phyloP scores from a whole-genome alignment of 139 green algal species.

The Coelastrella sp. region DNA sequence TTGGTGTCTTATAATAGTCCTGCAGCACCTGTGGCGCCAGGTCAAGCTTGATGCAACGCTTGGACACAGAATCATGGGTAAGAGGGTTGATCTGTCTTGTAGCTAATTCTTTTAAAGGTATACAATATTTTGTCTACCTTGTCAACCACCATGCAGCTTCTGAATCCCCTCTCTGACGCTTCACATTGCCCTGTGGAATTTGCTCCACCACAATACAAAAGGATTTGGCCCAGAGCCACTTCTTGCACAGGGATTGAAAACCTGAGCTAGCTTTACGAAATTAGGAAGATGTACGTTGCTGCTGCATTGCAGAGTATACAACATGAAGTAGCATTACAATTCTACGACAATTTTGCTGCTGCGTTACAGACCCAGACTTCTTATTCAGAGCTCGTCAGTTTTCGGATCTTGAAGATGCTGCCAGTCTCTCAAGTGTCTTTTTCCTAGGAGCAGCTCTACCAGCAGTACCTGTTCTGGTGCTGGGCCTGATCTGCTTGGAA shows the following conservation, averaged over 20 bases:
- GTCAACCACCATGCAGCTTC: not conserved
- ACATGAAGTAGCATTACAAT: not conserved
- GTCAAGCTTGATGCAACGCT: slow-evolving; percentile 36
- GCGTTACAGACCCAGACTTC: slow-evolving; percentile 10
- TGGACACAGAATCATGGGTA: slow-evolving; percentile 32
- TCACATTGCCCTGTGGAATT: too few species aligned
- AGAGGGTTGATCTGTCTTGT: not conserved
- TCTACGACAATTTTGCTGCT: not conserved
- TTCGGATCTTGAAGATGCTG: slow-evolving; percentile 46
- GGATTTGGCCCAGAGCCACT: too few species aligned
- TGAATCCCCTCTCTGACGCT: too few species aligned
- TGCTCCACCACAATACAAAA: too few species aligned
- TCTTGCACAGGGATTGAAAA: too few species aligned
- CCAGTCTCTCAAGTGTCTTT: not conserved
- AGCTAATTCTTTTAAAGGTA: not conserved
- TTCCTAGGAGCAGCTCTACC: slow-evolving; percentile 45
- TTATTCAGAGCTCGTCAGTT: slow-evolving; percentile 38
- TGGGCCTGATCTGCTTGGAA: slow-evolving; percentile 62
- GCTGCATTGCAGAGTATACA: too few species aligned
- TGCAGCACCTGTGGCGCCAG: slow-evolving; percentile 36
- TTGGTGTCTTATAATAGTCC: not conserved
- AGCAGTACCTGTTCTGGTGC: slow-evolving; percentile 55
- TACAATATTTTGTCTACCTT: not conserved
- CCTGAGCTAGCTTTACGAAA: too few species aligned
- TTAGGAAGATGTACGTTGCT: not conserved